Base-by-base conservation (phyloP, 345 rosid genomes). In the Populus simonii region DNA sequence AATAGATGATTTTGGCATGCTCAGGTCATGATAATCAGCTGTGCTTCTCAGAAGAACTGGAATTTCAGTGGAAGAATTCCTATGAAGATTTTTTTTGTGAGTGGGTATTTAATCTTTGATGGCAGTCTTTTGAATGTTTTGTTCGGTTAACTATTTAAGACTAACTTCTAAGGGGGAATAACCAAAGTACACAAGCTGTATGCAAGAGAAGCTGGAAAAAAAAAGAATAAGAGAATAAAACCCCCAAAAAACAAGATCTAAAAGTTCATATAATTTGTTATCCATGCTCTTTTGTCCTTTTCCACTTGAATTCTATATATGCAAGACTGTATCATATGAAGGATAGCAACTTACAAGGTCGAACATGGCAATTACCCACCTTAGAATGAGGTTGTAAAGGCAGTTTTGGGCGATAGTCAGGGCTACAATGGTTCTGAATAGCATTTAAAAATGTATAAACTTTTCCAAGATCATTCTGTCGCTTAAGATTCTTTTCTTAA, bases 81-180 rank as follows among this genome's bases (percentile, higher is more conserved):
- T 68, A 79, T 87, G 77, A 89, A 86, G 78, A 16, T 73, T 4
- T 84, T 91, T 81, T 85, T 83, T 81, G 97, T 89, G 83, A 87
- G 96, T 83, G 38, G 33, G 8, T 73, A 47, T 71, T 55, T 36
- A 33, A 62, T 83, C 39, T 22, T 67, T 7, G 41, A 15, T 75
- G 33, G 53, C 68, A 35, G 22, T 57, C 15, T 53, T 70, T 61
- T 23, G 53, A 62, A 72, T 74, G 2, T 41, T 25, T 66, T 25
- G 39, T 67, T 38, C 7, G 3, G 17, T 36, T 51, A 13, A 17
- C 18, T 13, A 12, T 15, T 47, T 13, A 13, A 2, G 17, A 47
- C 51, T 47, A 13, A 12, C 51, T 47, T 47, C 51, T 3, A 47
- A 47, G 17, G 8, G 61, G 25, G 23, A 18, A 55, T 55, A 7